These are phyloP conservation scores for Backusella australiensis DNA, from an alignment of 192 early-diverging fungal genomes.

Conservation along the genomic window DNA sequence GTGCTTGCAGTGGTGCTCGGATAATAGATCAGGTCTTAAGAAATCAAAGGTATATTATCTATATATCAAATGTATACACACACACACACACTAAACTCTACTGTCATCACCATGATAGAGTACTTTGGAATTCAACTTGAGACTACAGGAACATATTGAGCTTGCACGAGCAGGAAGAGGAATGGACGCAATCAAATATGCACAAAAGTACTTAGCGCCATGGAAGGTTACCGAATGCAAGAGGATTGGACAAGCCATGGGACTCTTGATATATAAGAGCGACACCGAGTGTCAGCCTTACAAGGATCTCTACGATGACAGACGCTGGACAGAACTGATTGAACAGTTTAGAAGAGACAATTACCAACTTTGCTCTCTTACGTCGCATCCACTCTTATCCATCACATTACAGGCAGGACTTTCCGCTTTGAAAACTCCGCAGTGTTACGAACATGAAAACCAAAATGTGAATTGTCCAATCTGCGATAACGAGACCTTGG, in stretches of 20 bases:
- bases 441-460: constrained; percentile 75
- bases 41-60: constrained; percentile 73
- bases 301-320: constrained; percentile 64
- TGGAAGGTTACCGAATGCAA: constrained; percentile 76
- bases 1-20: constrained; percentile 91
- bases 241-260: constrained; percentile 89
- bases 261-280: constrained; percentile 79
- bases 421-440: constrained; percentile 88
- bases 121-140: constrained; percentile 93
- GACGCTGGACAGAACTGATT: constrained; percentile 79
- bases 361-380: constrained; percentile 87
- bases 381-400: constrained; percentile 79
- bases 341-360: constrained; percentile 83
- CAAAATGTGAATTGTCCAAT: constrained; percentile 95
- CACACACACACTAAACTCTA: too few species aligned
- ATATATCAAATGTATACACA: not conserved
- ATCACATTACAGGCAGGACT: constrained; percentile 94
- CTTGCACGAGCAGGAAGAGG: constrained; percentile 63
- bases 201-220: constrained; percentile 77
- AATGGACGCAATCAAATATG: constrained; percentile 80
- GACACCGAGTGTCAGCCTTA: constrained; percentile 80
- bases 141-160: constrained; percentile 95
- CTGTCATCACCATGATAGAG: constrained; percentile 53
- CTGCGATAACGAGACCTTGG: constrained; percentile 83
- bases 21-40: constrained; percentile 84